Evolutionary conservation across 2,329 filamentous ascomycete species (phyloP).

Genomic region (Colletotrichum lentis): DNA sequence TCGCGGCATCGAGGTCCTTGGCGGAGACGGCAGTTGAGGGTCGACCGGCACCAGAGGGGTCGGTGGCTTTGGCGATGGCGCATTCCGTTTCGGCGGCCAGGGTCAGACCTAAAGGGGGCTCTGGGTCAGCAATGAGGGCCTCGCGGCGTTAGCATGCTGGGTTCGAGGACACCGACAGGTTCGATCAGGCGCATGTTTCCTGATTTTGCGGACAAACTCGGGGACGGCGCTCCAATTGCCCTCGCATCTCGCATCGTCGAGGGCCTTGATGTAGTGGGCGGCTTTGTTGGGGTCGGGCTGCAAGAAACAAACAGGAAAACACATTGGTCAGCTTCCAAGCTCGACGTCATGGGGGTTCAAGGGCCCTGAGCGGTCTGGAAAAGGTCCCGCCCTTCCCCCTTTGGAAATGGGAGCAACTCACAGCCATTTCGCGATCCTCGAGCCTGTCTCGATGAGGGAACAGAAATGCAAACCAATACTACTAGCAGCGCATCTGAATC

Average conservation of each 20-base stretch:
- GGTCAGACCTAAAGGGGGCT: conserved; percentile 65
- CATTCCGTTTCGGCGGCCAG: conserved; percentile 75
- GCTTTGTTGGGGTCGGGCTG: conserved; percentile 68
- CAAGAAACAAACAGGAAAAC: conserved; percentile 19
- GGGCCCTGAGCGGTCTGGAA: conserved; percentile 8
- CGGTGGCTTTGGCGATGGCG: conserved; percentile 66
- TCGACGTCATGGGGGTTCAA: conserved; percentile 38
- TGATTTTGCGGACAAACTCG: conserved; percentile 90
- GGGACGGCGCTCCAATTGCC: conserved; percentile 87
- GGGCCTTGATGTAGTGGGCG: conserved; percentile 78
- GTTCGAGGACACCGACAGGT: conserved; percentile 69
- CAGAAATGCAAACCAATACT: conserved; percentile 27
- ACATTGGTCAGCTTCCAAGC: conserved; percentile 27
- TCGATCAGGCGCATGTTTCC: conserved; percentile 88
- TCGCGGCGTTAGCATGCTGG: conserved; percentile 1
- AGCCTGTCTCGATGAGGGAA: conserved; percentile 12
- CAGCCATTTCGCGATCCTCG: conserved; percentile 47
- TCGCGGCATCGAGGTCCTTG: conserved; percentile 56
- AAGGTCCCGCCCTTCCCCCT: neutral
- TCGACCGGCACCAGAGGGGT: conserved; percentile 51
- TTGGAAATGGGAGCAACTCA: conserved; percentile 41
- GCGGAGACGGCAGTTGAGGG: conserved; percentile 54
- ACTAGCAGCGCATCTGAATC: conserved; percentile 32
- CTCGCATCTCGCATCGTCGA: conserved; percentile 88
- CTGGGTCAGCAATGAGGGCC: conserved; percentile 36